These are phyloP conservation scores for Sporothrix brasiliensis DNA, from an alignment of 2,329 filamentous ascomycete genomes.

Conservation along the genomic window DNA sequence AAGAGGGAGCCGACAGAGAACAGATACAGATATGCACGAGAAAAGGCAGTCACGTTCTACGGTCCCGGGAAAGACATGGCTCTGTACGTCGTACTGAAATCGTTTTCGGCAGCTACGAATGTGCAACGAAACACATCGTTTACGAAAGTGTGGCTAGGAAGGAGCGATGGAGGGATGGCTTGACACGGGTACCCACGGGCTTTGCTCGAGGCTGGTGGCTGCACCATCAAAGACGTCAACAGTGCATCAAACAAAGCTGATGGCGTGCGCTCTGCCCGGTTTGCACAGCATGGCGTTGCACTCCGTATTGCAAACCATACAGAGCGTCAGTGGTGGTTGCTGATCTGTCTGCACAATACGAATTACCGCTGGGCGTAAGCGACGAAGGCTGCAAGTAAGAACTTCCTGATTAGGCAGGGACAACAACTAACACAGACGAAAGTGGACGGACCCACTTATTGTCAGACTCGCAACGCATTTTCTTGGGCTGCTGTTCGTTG, in stretches of 20 bases:
- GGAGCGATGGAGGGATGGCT: slow-evolving; percentile 5
- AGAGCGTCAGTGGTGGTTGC: background rate
- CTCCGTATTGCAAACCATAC: background rate
- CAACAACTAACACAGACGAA: slow-evolving; percentile 1
- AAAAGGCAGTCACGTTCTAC: background rate
- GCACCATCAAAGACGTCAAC: slow-evolving; percentile 15
- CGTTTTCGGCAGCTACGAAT: slow-evolving; percentile 8
- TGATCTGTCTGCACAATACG: background rate
- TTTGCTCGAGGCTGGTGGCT: slow-evolving; percentile 9
- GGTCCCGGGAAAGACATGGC: background rate
- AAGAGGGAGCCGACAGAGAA: background rate
- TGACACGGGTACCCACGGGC: slow-evolving; percentile 23
- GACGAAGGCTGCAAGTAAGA: background rate
- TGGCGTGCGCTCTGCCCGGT: background rate
- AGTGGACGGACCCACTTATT: background rate
- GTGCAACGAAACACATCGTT: too few species aligned
- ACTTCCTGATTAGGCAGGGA: slow-evolving; percentile 26
- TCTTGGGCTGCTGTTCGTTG: background rate
- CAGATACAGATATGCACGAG: background rate
- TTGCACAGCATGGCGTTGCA: background rate
- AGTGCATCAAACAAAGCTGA: background rate
- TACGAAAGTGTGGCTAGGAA: background rate
- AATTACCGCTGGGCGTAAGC: background rate
- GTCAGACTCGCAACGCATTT: background rate
- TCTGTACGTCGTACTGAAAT: background rate